These are phyloP conservation scores for Tieghemiomyces parasiticus DNA, from an alignment of 192 early-diverging fungal genomes.

Conservation along the genomic window DNA sequence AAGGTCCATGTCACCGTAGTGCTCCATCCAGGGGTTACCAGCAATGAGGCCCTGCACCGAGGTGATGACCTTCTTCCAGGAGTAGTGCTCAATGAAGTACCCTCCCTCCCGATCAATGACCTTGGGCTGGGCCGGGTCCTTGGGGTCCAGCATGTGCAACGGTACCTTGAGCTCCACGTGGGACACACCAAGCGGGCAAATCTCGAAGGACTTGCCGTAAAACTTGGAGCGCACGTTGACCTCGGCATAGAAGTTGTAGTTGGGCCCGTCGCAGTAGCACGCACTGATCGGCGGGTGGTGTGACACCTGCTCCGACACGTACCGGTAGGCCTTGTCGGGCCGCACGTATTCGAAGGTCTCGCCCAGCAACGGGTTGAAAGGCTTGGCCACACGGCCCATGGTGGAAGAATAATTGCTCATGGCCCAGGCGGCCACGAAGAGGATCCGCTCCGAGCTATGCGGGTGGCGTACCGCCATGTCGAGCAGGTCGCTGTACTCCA, in stretches of 20 bases:
- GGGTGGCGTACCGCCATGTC: constrained; percentile 52
- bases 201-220: constrained; percentile 70
- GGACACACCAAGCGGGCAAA: constrained; percentile 64
- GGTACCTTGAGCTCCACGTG: constrained; percentile 64
- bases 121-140: constrained; percentile 18
- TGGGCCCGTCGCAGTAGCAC: constrained; percentile 67
- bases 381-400: constrained; percentile 66
- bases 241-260: constrained; percentile 74
- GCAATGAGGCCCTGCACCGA: constrained; percentile 77
- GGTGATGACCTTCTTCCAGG: constrained; percentile 77
- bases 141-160: constrained; percentile 28
- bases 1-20: constrained; percentile 73
- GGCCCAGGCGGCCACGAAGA: constrained; percentile 74
- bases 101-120: constrained; percentile 30
- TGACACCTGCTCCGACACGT: constrained; percentile 74
- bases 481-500: constrained; percentile 73
- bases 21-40: constrained; percentile 71
- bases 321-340: constrained; percentile 61
- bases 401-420: constrained; percentile 79
- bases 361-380: constrained; percentile 81
- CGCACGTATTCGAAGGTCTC: constrained; percentile 80
- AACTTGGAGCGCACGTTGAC: constrained; percentile 77
- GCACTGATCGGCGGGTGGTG: constrained; percentile 87
- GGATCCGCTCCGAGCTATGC: constrained; percentile 40
- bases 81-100: constrained; percentile 61